Percentiles rank a stretch among this genome's conserved stretches.
These are phyloP conservation scores for Ganoderma meredithae DNA, from an alignment of 1,284 basidiomycete genomes.

Conservation along the genomic window DNA sequence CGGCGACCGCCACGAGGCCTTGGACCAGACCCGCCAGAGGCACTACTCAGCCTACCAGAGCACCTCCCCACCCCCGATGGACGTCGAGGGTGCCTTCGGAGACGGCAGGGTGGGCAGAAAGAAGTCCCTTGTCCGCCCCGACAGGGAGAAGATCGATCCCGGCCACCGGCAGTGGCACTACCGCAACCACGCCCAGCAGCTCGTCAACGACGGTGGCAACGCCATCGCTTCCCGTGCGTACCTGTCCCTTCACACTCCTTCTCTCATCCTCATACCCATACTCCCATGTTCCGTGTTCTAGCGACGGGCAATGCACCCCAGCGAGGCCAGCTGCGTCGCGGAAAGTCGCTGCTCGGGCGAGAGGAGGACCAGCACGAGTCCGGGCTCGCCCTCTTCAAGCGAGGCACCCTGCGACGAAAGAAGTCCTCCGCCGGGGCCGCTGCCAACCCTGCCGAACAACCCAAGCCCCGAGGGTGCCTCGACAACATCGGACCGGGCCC, in stretches of 20 bases:
- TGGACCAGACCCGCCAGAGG: constrained; percentile 58
- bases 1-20: constrained; percentile 64
- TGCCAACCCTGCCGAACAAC: constrained; percentile 43
- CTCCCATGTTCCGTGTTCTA: constrained; percentile 39
- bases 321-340: constrained; percentile 72
- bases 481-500: constrained; percentile 85
- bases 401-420: constrained; percentile 79
- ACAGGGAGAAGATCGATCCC: constrained; percentile 97
- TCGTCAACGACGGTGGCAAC: constrained; percentile 77
- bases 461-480: constrained; percentile 64
- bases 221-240: constrained; percentile 83
- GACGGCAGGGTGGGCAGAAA: constrained; percentile 72
- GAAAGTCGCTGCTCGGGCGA: constrained; percentile 86
- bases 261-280: constrained; percentile 21
- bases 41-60: constrained; percentile 64
- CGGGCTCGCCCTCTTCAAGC: constrained; percentile 87
- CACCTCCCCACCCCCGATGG: constrained; percentile 48
- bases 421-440: constrained; percentile 52
- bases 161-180: constrained; percentile 97
- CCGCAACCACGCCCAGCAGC: constrained; percentile 86
- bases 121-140: constrained; percentile 93
- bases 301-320: constrained; percentile 88
- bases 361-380: constrained; percentile 91
- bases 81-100: constrained; percentile 57
- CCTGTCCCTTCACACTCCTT: constrained; percentile 4